A percentile compares a stretch with the other conserved stretches of the same genome.
These are phyloP conservation scores for Datisca glomerata DNA, from an alignment of 306 rosid genomes.

Conservation along the genomic window DNA sequence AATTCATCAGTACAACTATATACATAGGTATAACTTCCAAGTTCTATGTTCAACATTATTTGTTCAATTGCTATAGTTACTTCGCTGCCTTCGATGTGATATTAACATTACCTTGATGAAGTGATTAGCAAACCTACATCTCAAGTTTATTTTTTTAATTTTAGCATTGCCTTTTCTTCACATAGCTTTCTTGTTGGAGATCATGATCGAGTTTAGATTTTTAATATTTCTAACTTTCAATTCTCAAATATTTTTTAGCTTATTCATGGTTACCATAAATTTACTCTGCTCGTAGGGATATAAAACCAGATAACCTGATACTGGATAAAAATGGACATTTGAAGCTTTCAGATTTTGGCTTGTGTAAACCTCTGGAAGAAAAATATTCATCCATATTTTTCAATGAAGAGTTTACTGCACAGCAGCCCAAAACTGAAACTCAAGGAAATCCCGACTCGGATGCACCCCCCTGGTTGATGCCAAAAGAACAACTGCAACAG, in stretches of 20 bases:
- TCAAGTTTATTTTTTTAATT: no score
- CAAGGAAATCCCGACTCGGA: constrained; percentile 49
- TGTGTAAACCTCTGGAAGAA: constrained; percentile 95
- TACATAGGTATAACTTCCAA: constrained; percentile 60
- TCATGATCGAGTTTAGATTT: not conserved
- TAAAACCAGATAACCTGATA: constrained; percentile 96
- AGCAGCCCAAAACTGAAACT: constrained; percentile 49
- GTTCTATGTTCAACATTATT: no score
- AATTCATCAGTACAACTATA: constrained; percentile 90
- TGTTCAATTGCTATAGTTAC: no score
- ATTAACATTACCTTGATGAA: no score
- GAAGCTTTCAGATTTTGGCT: constrained; percentile 99
- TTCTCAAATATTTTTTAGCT: constrained; percentile 5
- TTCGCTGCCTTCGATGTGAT: no score
- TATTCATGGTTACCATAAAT: constrained; percentile 13
- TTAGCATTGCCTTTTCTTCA: not conserved
- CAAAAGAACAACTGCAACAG: constrained; percentile 80
- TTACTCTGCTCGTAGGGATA: constrained; percentile 67
- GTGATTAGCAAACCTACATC: no score
- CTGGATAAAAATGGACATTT: constrained; percentile 89
- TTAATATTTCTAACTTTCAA: not conserved
- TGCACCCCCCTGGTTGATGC: constrained; percentile 80
- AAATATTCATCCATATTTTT: constrained; percentile 78
- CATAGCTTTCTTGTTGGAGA: not conserved
- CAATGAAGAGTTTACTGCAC: constrained; percentile 54